A percentile compares a stretch with the other conserved stretches of the same genome.
phyloP scores from a whole-genome alignment of 2,329 filamentous ascomycete genomes.

The Spiromastix sp. region DNA sequence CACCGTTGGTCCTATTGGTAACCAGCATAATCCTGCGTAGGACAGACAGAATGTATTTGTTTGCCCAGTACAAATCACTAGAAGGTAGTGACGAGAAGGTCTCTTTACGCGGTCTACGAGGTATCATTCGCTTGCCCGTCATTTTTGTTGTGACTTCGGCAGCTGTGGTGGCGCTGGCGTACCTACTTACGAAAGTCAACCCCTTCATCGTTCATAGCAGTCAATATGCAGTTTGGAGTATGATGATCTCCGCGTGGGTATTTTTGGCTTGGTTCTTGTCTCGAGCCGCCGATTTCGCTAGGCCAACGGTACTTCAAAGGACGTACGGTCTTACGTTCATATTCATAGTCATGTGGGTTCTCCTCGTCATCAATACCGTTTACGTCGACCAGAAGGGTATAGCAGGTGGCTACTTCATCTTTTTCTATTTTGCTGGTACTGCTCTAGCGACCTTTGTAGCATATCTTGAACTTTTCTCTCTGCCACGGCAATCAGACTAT shows the following conservation, averaged over 20 bases:
- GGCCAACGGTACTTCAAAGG: conserved; percentile 78
- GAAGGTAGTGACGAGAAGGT: conserved; percentile 52
- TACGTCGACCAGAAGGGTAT: conserved; percentile 65
- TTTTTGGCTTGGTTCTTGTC: conserved; percentile 74
- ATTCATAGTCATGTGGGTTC: conserved; percentile 61
- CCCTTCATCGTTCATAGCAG: conserved; percentile 87
- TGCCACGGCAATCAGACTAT: conserved; percentile 62
- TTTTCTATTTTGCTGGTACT: conserved; percentile 66
- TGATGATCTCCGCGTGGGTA: conserved; percentile 74
- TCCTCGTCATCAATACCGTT: conserved; percentile 63
- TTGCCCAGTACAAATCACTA: conserved; percentile 56
- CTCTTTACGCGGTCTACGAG: conserved; percentile 62
- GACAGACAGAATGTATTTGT: conserved; percentile 79
- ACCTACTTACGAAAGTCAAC: conserved; percentile 71
- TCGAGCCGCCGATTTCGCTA: conserved; percentile 63
- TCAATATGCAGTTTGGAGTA: conserved; percentile 76
- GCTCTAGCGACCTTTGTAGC: conserved; percentile 67
- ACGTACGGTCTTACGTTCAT: conserved; percentile 77
- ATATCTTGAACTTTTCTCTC: conserved; percentile 67
- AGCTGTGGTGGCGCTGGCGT: conserved; percentile 61
- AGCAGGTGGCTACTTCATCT: conserved; percentile 66
- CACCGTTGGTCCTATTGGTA: conserved; percentile 61
- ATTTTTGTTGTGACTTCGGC: conserved; percentile 58
- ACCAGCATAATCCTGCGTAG: conserved; percentile 59
- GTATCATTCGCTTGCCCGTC: conserved; percentile 75